Conservation (phyloP, 208 protist species). For the Leishmania tropica region DNA sequence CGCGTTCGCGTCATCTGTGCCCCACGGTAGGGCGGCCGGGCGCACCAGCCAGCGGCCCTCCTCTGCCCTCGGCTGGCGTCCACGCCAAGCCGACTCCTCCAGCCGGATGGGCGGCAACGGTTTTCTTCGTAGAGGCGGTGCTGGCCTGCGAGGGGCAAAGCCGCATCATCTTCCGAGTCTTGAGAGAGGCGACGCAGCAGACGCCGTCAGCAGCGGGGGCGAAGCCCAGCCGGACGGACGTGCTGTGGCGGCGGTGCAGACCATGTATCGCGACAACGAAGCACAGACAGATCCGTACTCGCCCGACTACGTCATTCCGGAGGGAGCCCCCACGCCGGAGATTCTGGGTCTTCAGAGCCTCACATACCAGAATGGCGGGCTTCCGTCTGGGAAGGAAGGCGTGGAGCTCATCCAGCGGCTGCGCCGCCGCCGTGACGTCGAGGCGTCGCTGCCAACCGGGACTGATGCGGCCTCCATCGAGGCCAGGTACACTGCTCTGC, state of each 20-base stretch:
- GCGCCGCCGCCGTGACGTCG: slow-evolving; percentile 79
- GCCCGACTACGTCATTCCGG: slow-evolving; percentile 82
- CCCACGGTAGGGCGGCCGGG: not conserved
- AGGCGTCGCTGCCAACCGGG: slow-evolving; percentile 53
- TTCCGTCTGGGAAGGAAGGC: slow-evolving; percentile 83
- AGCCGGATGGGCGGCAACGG: not conserved
- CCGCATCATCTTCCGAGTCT: slow-evolving; percentile 48
- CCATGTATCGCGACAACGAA: slow-evolving; percentile 83
- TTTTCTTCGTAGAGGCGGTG: not conserved
- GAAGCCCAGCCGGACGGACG: slow-evolving; percentile 4
- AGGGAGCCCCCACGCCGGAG: slow-evolving; percentile 65
- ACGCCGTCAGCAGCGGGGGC: not conserved
- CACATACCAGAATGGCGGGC: slow-evolving; percentile 58
- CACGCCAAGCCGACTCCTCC: not conserved
- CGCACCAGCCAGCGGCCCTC: not conserved
- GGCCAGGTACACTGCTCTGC: slow-evolving; percentile 51
- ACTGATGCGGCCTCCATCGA: slow-evolving; percentile 60
- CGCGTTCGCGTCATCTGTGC: slow-evolving; percentile 10
- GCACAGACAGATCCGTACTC: slow-evolving; percentile 92
- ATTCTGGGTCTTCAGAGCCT: slow-evolving; percentile 73
- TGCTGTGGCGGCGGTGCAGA: slow-evolving; percentile 48
- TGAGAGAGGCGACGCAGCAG: not conserved
- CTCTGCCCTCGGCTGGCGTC: slow-evolving; percentile 8
- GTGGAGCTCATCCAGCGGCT: slow-evolving; percentile 90
- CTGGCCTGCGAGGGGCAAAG: slow-evolving; percentile 7